Evolutionary conservation across 768 basidiomycete genomes (phyloP).

Genomic region (Tubosaeta brunneosetosa): DNA sequence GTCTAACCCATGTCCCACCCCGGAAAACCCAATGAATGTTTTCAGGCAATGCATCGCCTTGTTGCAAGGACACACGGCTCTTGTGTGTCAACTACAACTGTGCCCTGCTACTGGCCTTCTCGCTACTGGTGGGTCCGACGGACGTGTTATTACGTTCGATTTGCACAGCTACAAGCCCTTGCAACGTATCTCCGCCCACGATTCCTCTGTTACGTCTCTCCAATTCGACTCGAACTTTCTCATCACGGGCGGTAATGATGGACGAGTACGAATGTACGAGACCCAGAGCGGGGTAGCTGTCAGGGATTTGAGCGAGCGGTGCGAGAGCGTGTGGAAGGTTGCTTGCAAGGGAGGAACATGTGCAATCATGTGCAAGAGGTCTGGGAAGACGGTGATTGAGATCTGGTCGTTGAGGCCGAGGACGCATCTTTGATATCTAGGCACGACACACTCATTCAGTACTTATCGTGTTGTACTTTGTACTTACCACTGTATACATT

Average conservation of each 20-base stretch:
- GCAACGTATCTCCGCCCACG: conserved; percentile 82
- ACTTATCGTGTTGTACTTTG: neutral
- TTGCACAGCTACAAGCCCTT: conserved; percentile 41
- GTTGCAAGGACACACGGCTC: conserved; percentile 85
- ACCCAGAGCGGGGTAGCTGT: conserved; percentile 59
- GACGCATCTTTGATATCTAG: conserved; percentile 3
- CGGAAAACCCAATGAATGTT: neutral
- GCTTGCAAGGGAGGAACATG: conserved; percentile 66
- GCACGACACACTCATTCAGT: neutral
- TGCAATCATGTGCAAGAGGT: conserved; percentile 77
- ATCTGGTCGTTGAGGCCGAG: conserved; percentile 71
- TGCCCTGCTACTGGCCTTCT: conserved; percentile 52
- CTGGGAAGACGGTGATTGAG: conserved; percentile 82
- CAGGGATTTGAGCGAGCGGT: conserved; percentile 70
- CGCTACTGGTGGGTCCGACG: conserved; percentile 85
- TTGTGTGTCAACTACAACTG: conserved; percentile 88
- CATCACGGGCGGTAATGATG: conserved; percentile 83
- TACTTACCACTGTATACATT: neutral
- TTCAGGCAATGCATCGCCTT: conserved; percentile 74
- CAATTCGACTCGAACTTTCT: conserved; percentile 83
- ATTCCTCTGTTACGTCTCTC: conserved; percentile 78
- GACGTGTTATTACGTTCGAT: conserved; percentile 72
- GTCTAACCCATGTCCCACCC: conserved; percentile 18
- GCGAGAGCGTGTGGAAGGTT: conserved; percentile 87
- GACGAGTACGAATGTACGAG: conserved; percentile 72